phyloP scores from a whole-genome alignment of 1,139 yeast species.

The Candida frijolesensis region DNA sequence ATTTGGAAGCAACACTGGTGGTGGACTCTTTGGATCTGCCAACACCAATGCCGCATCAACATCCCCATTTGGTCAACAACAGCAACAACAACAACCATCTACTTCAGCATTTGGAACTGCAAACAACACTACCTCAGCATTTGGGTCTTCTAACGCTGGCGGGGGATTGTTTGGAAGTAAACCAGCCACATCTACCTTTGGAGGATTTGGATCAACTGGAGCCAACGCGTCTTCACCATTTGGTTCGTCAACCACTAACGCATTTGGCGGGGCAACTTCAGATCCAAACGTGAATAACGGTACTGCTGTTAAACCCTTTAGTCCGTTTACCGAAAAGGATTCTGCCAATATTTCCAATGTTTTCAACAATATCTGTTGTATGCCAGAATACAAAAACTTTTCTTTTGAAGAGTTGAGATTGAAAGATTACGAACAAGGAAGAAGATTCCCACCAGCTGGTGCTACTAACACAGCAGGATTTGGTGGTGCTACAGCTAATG shows the following conservation, averaged over 20 bases:
- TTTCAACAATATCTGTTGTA: conserved; percentile 76
- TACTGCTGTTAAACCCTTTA: conserved; percentile 69
- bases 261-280: conserved; percentile 31
- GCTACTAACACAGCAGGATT: conserved; percentile 19
- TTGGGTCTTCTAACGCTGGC: conserved; percentile 16
- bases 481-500: conserved; percentile 23
- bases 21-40: conserved; percentile 31
- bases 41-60: conserved; percentile 15
- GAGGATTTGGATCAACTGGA: conserved; percentile 28
- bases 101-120: conserved; percentile 21
- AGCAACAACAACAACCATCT: conserved; percentile 8
- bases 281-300: conserved; percentile 58
- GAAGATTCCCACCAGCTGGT: conserved; percentile 61
- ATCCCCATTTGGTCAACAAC: conserved; percentile 25
- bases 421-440: conserved; percentile 81
- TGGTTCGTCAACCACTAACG: conserved; percentile 23
- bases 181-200: conserved; percentile 20
- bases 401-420: conserved; percentile 87
- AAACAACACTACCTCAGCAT: conserved; percentile 22
- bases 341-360: conserved; percentile 56
- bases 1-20: conserved; percentile 27
- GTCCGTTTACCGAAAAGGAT: conserved; percentile 74
- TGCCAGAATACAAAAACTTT: conserved; percentile 86
- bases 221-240: conserved; percentile 24
- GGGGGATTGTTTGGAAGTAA: conserved; percentile 37